Evolutionary conservation across 306 rosid genomes (phyloP).

Genomic region (Calophaca sinica): DNA sequence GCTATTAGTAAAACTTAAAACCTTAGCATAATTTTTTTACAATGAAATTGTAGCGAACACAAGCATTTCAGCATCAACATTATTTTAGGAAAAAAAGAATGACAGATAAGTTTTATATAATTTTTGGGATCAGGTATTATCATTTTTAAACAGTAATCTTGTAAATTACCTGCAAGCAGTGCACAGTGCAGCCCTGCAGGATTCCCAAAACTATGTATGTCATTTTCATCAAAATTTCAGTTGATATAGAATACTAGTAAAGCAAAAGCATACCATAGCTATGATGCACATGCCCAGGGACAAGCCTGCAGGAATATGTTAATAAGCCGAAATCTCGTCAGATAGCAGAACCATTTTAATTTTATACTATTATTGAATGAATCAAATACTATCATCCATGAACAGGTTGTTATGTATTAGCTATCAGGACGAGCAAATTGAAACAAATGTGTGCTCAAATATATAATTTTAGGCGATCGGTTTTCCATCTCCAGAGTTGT

Average conservation of each 20-base stretch:
- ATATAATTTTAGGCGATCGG: constrained; percentile 29
- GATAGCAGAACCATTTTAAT: constrained; percentile 38
- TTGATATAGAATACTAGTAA: constrained; percentile 35
- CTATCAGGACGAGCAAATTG: constrained; percentile 27
- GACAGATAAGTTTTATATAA: not conserved
- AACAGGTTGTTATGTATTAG: constrained; percentile 16
- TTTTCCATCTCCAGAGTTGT: constrained; percentile 31
- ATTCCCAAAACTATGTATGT: constrained; percentile 39
- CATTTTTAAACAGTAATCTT: constrained; percentile 40
- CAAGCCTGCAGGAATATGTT: constrained; percentile 68
- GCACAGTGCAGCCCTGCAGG: constrained; percentile 95
- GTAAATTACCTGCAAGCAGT: constrained; percentile 76
- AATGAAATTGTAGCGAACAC: not conserved
- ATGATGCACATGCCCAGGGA: constrained; percentile 82
- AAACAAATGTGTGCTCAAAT: constrained; percentile 43
- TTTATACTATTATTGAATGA: constrained; percentile 6
- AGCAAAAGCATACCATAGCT: constrained; percentile 74
- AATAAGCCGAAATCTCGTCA: constrained; percentile 36
- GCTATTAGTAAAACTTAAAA: constrained; percentile 12
- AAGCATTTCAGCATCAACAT: not conserved
- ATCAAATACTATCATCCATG: constrained; percentile 28
- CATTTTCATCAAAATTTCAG: constrained; percentile 41
- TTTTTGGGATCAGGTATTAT: constrained; percentile 10
- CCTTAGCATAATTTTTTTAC: not conserved
- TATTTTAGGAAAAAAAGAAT: constrained; percentile 23